Percentiles rank a stretch among this genome's conserved stretches.
Evolutionary conservation across 139 green algal species (phyloP).

Genomic region (Chlorella sorokiniana): DNA sequence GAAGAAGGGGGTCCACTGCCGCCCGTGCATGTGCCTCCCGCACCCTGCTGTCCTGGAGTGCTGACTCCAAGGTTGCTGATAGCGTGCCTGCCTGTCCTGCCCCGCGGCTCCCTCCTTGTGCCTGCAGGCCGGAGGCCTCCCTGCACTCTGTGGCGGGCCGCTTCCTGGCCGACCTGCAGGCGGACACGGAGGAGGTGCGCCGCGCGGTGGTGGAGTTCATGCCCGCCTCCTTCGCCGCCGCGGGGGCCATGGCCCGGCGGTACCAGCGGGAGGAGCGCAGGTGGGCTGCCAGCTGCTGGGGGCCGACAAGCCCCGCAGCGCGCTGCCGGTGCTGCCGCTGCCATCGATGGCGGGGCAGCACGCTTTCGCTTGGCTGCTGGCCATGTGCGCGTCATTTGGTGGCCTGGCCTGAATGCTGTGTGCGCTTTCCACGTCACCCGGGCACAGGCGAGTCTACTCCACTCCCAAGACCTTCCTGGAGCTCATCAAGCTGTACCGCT

Average conservation of each 20-base stretch:
- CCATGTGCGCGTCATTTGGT: no score
- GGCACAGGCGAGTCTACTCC: slow-evolving; percentile 79
- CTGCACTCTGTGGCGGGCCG: slow-evolving; percentile 81
- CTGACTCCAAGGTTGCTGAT: not conserved
- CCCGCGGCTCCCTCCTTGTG: not conserved
- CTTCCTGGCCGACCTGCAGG: slow-evolving; percentile 83
- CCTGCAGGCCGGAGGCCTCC: slow-evolving; percentile 69
- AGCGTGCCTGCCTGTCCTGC: not conserved
- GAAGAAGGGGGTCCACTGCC: no score
- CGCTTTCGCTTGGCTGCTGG: no score
- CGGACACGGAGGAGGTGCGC: slow-evolving; percentile 66
- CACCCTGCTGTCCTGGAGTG: not conserved
- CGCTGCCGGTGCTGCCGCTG: not conserved
- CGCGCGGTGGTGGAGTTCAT: slow-evolving; percentile 86
- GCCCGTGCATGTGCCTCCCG: not conserved
- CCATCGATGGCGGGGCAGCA: no score
- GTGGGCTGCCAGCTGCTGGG: not conserved
- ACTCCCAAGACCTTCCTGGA: slow-evolving; percentile 92
- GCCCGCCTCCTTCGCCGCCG: slow-evolving; percentile 80
- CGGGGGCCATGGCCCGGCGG: slow-evolving; percentile 58
- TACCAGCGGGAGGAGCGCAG: slow-evolving; percentile 49
- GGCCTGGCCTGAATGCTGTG: not conserved
- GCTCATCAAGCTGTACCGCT: slow-evolving; percentile 87
- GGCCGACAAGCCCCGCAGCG: not conserved
- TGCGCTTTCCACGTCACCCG: not conserved